Percentiles rank a stretch among this genome's conserved stretches.
Conservation (phyloP, 2,329 filamentous ascomycete species). For the Arachnomyces sp. region DNA sequence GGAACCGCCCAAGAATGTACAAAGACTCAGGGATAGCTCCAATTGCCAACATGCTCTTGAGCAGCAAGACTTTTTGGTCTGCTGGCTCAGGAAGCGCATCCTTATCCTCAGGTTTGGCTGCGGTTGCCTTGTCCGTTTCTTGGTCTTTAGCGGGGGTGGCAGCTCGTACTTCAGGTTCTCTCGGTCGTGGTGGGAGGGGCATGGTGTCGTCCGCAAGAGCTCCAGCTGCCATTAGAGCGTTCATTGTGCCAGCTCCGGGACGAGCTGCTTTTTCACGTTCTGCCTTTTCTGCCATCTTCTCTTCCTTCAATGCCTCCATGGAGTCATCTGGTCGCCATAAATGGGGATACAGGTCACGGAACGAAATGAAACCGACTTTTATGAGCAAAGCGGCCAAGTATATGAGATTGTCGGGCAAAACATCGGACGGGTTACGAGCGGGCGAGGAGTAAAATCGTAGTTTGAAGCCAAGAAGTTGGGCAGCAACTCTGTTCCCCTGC, state of each 20-base stretch:
- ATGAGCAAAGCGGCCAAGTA: conserved; percentile 87
- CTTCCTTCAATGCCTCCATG: conserved; percentile 67
- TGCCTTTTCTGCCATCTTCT: conserved; percentile 66
- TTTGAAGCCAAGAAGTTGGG: conserved; percentile 94
- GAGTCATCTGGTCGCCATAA: conserved; percentile 76
- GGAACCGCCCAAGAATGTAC: conserved; percentile 84
- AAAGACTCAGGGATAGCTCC: conserved; percentile 88
- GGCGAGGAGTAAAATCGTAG: conserved; percentile 86
- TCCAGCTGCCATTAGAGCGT: conserved; percentile 80
- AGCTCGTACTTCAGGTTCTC: conserved; percentile 48
- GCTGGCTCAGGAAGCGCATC: conserved; percentile 60
- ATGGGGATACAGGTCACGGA: conserved; percentile 85
- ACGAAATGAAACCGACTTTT: conserved; percentile 93
- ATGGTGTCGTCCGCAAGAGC: conserved; percentile 75
- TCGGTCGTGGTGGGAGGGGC: conserved; percentile 39
- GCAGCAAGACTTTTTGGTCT: conserved; percentile 80
- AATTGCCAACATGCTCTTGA: conserved; percentile 80
- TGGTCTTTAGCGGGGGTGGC: conserved; percentile 48
- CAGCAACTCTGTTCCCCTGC: conserved; percentile 79
- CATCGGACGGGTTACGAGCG: conserved; percentile 65
- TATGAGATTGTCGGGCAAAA: conserved; percentile 83
- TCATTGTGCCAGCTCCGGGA: conserved; percentile 62
- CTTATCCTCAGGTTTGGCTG: conserved; percentile 35
- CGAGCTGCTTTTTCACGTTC: conserved; percentile 67
- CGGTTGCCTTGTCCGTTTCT: conserved; percentile 35